Base-by-base conservation (phyloP, 2,329 filamentous ascomycete genomes). In the Alternaria consortialis region DNA sequence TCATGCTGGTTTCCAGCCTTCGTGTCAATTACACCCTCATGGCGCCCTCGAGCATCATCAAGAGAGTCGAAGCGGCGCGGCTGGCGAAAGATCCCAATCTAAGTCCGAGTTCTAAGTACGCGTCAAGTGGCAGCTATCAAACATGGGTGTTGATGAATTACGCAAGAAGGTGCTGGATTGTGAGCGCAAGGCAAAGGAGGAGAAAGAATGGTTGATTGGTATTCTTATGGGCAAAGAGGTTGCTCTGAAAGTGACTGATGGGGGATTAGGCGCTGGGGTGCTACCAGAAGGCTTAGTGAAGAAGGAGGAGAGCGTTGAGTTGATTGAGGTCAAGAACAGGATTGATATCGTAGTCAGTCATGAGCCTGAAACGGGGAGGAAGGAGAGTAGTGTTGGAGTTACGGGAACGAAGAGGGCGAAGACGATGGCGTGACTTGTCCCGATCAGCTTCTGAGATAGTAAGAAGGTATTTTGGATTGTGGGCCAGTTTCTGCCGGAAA, bases 141-240 rank as follows among this genome's bases (percentile, higher is more conserved):
- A n/a, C 43, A 13, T 17, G n/a, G 17, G 8, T 17, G 27, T 31
- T 46, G 27, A 12, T 61, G 57, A 58, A 15, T 17, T 62, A 20
- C 15, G 55, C 17, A 51, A 31, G 37, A 40, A 32, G 40, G 60
- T 58, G 20, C 29, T 62, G 27, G 51, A 47, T 23, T n/a, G 31
- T 2, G 54, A 62, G 17, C 43, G 55, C 15, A 23, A 31, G 7
- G 60, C 44, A 1, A 23, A 31, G 37, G 40, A 56, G 4, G 55
- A 62, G 37, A 62, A 53, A 44, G 37, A 58, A 42, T 58, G 60
- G 60, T 23, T 58, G 13, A 42, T 58, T 32, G 25, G 39, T 17
- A 55, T 58, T 5, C 29, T 62, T 11, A 43, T 62, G 50, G 27
- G 27, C 8, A 29, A 29, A 29, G 27, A 29, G 27, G 27, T 29